Evolutionary conservation across 768 basidiomycete genomes (phyloP), one percentile per base, ranked within the genome.

Genomic region (Coprinopsis strossmayeri): DNA sequence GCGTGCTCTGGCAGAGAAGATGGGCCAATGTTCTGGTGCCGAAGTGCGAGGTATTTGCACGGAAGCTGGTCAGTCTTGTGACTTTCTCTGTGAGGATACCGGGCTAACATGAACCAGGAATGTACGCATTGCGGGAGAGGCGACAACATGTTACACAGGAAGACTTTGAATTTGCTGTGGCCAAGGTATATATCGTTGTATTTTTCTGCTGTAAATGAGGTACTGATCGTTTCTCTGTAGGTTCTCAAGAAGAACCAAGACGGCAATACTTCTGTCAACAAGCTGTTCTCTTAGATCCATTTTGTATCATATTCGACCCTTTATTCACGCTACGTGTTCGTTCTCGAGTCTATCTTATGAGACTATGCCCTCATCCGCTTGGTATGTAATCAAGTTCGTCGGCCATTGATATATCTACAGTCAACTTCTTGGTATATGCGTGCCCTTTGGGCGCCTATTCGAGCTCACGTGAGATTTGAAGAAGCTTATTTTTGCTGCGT

Each of bases 1-100:
- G n/a, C 87, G 91, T 13, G 84, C 86, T 1, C 74, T 99, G 2
- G 95, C 95, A 0, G 95, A 98, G 65, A 98, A 99, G 77, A 99
- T 98, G 95, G 95, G 95, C 0, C 91, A 96, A 61, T 97, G 95
- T 63, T 95, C 91, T 1, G 95, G 95, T 56, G 95, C 95, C 1
- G 95, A 99, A 64, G 95, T 97, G 13, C 79, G 95, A 13, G 95
- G 93, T 68, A 96, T 96, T 57, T 95, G 92, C 63, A 95, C 94
- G 0, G 92, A 95, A 71, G 93, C 92, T n/a, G 90, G 90, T 83
- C 49, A 51, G 82, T 66, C 23, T 41, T 34, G 4, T 26, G 4
- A 39, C 10, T 39, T 5, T 15, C 15, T 18, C 39, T 15, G 13
- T 25, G 25, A 37, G 24, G 43, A 9, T 28, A n/a, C 1, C 21